phyloP scores from a whole-genome alignment of 768 basidiomycete genomes.

The Phylloporus sp. region DNA sequence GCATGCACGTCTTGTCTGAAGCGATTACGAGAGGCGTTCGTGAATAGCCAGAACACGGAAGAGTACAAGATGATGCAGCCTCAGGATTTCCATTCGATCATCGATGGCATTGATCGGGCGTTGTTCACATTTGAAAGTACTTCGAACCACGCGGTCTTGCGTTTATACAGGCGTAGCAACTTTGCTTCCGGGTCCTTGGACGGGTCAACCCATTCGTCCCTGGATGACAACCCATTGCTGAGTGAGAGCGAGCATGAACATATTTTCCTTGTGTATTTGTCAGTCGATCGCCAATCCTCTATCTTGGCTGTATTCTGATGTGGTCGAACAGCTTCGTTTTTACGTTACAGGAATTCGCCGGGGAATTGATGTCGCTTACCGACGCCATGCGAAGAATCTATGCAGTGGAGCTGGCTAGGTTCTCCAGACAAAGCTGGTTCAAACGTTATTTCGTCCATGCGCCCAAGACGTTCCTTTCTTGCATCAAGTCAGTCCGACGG shows the following conservation, averaged over 20 bases:
- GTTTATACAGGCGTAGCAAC: slow-evolving; percentile 60
- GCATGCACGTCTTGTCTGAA: slow-evolving; percentile 57
- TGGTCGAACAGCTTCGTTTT: slow-evolving; percentile 77
- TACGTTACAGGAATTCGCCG: slow-evolving; percentile 89
- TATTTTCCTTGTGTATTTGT: slow-evolving; percentile 91
- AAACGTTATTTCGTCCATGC: slow-evolving; percentile 30
- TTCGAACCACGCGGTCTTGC: slow-evolving; percentile 76
- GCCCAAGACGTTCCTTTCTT: slow-evolving; percentile 21
- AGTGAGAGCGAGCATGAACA: slow-evolving; percentile 65
- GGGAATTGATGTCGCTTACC: slow-evolving; percentile 74
- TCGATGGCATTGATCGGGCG: slow-evolving; percentile 63
- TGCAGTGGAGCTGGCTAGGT: slow-evolving; percentile 51
- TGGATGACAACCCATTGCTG: slow-evolving; percentile 34
- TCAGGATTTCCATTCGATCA: slow-evolving; percentile 60
- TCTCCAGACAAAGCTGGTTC: slow-evolving; percentile 36
- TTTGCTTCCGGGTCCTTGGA: slow-evolving; percentile 15
- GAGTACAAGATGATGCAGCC: slow-evolving; percentile 37
- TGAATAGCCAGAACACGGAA: slow-evolving; percentile 33
- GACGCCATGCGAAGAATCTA: slow-evolving; percentile 83
- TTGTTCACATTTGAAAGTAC: slow-evolving; percentile 74
- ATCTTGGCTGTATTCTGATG: slow-evolving; percentile 9
- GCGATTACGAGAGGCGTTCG: slow-evolving; percentile 62
- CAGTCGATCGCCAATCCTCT: too few species aligned
- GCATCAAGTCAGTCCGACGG: slow-evolving; percentile 15
- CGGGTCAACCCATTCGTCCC: slow-evolving; percentile 13